These are phyloP conservation scores for Penicillium paxilli DNA, from an alignment of 495 filamentous ascomycete species.

Conservation along the genomic window DNA sequence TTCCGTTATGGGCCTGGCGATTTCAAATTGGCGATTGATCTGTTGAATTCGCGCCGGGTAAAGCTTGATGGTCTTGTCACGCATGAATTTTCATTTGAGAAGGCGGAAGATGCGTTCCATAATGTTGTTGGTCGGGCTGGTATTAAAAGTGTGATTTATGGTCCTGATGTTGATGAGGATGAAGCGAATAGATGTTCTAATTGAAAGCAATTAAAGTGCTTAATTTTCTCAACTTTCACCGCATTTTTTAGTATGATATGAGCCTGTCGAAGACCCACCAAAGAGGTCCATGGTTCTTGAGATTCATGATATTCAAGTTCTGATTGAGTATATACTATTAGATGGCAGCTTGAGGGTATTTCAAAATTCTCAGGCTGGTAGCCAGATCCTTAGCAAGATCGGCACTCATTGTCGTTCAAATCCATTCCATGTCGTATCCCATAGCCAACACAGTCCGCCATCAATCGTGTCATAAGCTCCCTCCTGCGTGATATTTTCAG, in stretches of 20 bases:
- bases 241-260: background rate
- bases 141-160: slow-evolving; percentile 35
- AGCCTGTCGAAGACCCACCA: background rate
- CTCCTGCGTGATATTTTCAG: background rate
- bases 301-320: background rate
- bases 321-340: background rate
- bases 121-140: slow-evolving; percentile 21
- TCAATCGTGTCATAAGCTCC: slow-evolving; percentile 8
- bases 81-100: slow-evolving; percentile 27
- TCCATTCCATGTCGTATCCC: slow-evolving; percentile 31
- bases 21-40: slow-evolving; percentile 70
- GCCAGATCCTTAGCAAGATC: background rate
- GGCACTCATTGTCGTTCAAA: slow-evolving; percentile 1
- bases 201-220: background rate
- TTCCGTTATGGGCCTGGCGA: slow-evolving; percentile 82
- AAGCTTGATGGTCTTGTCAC: slow-evolving; percentile 72
- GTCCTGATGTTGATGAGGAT: slow-evolving; percentile 24
- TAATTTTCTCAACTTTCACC: background rate
- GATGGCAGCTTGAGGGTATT: too few species aligned
- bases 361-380: background rate
- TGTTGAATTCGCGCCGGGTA: slow-evolving; percentile 63
- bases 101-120: slow-evolving; percentile 21
- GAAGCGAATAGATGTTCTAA: slow-evolving; percentile 7
- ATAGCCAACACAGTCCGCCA: slow-evolving; percentile 28
- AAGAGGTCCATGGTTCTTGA: too few species aligned